These are phyloP conservation scores for Penicillium freii DNA, from an alignment of 2,329 filamentous ascomycete species.

Conservation along the genomic window DNA sequence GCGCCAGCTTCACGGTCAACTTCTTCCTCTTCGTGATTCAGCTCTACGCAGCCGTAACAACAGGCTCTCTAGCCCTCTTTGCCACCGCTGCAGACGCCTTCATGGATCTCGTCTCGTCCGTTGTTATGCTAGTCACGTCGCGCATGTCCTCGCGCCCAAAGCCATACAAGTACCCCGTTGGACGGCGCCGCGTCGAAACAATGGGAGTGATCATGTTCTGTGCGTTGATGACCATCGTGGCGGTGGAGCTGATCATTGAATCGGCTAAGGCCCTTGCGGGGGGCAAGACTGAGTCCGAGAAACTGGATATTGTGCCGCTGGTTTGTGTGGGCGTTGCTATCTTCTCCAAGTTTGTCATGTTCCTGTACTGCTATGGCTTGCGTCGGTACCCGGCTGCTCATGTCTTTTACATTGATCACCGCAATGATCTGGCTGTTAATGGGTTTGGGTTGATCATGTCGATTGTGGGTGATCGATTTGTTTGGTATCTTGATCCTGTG, in stretches of 20 bases:
- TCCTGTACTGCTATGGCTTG: conserved; percentile 7
- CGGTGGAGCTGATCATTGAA: conserved; percentile 9
- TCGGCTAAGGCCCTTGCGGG: conserved; percentile 4
- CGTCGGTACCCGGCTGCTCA: conserved; percentile 13
- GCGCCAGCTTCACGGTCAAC: conserved; percentile 12
- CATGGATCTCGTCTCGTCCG: conserved; percentile 13
- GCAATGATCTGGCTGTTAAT: conserved; percentile 13
- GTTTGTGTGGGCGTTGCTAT: conserved; percentile 11
- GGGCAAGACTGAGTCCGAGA: conserved; percentile 2
- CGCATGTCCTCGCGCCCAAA: conserved; percentile 13
- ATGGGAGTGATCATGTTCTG: conserved; percentile 14
- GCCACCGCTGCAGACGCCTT: conserved; percentile 13
- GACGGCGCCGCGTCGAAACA: conserved; percentile 11
- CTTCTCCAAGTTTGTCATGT: conserved; percentile 11
- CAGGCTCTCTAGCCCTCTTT: conserved; percentile 8
- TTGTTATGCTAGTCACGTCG: conserved; percentile 12
- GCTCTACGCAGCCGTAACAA: conserved; percentile 9
- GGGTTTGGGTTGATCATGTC: conserved; percentile 12
- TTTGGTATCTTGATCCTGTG: conserved; percentile 12
- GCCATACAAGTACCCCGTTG: conserved; percentile 14
- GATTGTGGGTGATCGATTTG: conserved; percentile 10
- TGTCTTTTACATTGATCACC: conserved; percentile 13
- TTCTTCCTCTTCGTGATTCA: conserved; percentile 14
- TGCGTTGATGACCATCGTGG: conserved; percentile 8
- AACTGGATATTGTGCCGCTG: conserved; percentile 7